Evolutionary conservation across 345 rosid genomes (phyloP), one percentile per base, ranked within the genome.

Genomic region (Litchi chinensis): DNA sequence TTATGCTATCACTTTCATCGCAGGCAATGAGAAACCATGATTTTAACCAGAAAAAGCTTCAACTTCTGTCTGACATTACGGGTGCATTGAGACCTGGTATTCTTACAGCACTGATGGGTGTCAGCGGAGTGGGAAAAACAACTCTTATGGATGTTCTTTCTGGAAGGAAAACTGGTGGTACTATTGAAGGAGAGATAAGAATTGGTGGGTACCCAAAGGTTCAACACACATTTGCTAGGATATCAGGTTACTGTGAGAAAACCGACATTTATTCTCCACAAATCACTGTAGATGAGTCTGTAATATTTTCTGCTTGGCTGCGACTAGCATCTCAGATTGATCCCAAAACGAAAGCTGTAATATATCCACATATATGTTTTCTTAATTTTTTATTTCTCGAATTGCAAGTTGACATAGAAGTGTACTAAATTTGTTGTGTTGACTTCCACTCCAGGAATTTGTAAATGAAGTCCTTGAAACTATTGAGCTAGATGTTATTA

Each of bases 11-110:
- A 21, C 50, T 73, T 22, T 77, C 16, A 18, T 59, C 12, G 1
- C 81, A 91, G 97, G 90, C 85, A 83, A 86, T 88, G 89, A 87
- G 74, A 75, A 70, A 69, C 32, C 81, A 68, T 70, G 88, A 86
- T 44, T 81, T 78, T 18, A 24, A 73, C 60, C 81, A 76, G 69
- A 70, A 79, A 64, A 83, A 70, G 77, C 77, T 85, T 0, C 88
- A 85, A 65, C 82, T 83, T 39, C 88, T 85, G 26, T 67, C 70
- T 3, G 84, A 70, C 62, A 81, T 81, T 69, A 80, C 88, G 10
- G 79, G 88, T 12, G 68, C 86, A 73, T 85, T 85, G 52, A 81
- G 86, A 79, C 88, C 88, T 46, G 86, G 88, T 50, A 28, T 85
- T 22, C 83, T 85, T 10, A 81, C 86, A 22, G 88, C 88, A 72